Percentiles rank a stretch among this genome's conserved stretches.
Evolutionary conservation across 192 early-diverging fungal species (phyloP).

Genomic region (Chytriomyces confervae): DNA sequence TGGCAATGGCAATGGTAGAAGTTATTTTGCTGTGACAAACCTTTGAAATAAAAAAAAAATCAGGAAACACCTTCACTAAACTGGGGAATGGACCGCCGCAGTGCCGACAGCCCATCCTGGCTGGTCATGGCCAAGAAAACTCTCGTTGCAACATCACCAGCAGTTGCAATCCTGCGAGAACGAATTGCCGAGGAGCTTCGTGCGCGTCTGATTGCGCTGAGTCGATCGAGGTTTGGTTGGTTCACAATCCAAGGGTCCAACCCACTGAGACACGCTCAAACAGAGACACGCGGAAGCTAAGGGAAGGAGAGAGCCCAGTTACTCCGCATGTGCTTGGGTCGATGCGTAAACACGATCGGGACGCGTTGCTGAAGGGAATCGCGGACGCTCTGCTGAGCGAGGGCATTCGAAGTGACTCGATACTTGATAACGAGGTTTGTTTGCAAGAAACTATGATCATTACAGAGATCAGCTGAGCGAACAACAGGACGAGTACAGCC

Average conservation of each 20-base stretch:
- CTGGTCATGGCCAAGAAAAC: slow-evolving; percentile 14
- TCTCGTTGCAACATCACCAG: neutral
- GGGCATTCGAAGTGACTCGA: no score
- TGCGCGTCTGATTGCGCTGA: neutral
- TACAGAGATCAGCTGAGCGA: no score
- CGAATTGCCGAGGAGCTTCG: slow-evolving; percentile 25
- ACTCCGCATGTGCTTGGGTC: slow-evolving; percentile 5
- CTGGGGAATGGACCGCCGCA: slow-evolving; percentile 80
- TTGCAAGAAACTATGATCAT: no score
- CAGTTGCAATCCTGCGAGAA: slow-evolving; percentile 2
- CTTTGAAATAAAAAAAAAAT: no score
- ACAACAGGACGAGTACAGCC: no score
- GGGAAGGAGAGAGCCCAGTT: neutral
- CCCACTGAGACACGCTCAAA: neutral
- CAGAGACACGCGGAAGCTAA: no score
- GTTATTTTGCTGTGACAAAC: slow-evolving; percentile 2
- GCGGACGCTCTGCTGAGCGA: slow-evolving; percentile 14
- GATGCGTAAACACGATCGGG: slow-evolving; percentile 12
- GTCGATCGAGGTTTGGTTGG: no score
- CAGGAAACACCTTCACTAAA: slow-evolving; percentile 79
- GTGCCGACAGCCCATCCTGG: slow-evolving; percentile 71
- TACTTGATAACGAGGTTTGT: no score
- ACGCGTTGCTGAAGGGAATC: slow-evolving; percentile 8
- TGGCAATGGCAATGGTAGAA: slow-evolving; percentile 9
- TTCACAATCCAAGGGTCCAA: neutral